phyloP scores from a whole-genome alignment of 345 rosid genomes.

The Limnanthes douglasii region DNA sequence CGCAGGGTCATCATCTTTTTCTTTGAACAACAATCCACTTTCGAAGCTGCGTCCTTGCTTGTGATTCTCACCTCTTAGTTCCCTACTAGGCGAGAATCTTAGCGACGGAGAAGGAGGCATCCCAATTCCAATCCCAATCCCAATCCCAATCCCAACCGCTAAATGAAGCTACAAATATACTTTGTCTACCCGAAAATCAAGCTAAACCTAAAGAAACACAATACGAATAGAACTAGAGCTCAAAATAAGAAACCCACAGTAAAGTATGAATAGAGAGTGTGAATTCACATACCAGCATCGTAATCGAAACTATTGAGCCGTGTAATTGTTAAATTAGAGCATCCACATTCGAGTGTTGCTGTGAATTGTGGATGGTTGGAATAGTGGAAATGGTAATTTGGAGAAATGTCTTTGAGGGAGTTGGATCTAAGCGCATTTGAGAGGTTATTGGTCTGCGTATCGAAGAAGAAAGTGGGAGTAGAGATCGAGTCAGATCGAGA shows the following conservation, averaged over 20 bases:
- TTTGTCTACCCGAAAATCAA: neutral
- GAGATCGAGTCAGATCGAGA: constrained; percentile 18
- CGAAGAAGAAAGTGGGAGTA: neutral
- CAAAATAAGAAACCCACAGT: neutral
- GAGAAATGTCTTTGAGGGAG: constrained; percentile 10
- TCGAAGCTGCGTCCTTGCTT: constrained; percentile 68
- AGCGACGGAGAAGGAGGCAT: constrained; percentile 93
- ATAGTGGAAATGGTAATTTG: no score
- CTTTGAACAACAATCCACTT: constrained; percentile 41
- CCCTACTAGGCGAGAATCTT: constrained; percentile 69
- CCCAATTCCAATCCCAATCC: constrained; percentile 9
- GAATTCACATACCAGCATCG: neutral
- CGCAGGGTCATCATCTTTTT: constrained; percentile 80
- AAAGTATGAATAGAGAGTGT: no score
- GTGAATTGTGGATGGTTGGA: no score
- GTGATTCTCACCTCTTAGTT: constrained; percentile 40
- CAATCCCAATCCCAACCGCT: constrained; percentile 7
- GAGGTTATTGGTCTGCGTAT: constrained; percentile 2
- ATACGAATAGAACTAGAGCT: no score
- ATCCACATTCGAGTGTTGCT: no score
- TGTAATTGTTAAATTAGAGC: constrained; percentile 16
- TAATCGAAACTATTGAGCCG: constrained; percentile 7
- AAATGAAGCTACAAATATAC: no score
- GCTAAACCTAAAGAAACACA: constrained; percentile 10
- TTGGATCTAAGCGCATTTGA: constrained; percentile 31